These are phyloP conservation scores for Lyophyllum decastes DNA, from an alignment of 768 basidiomycete genomes.

Conservation along the genomic window DNA sequence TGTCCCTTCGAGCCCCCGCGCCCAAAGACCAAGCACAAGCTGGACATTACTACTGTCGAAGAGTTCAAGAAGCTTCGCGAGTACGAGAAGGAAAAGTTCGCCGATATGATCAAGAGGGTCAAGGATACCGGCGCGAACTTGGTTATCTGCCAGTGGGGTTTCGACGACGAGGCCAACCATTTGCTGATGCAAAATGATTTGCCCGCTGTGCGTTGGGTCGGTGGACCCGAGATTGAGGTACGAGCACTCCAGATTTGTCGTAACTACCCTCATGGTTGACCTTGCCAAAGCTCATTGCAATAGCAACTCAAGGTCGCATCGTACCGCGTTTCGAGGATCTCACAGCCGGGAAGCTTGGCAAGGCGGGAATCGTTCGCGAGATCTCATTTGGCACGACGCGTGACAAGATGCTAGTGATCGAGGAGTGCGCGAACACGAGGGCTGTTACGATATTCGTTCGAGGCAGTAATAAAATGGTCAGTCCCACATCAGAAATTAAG, in stretches of 20 bases:
- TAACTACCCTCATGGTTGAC: background rate
- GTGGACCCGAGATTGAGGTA: conserved; percentile 98
- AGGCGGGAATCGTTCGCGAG: conserved; percentile 92
- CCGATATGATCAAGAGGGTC: conserved; percentile 94
- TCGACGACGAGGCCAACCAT: conserved; percentile 99
- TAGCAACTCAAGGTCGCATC: conserved; percentile 97
- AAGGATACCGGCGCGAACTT: conserved; percentile 97
- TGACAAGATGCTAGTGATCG: conserved; percentile 99
- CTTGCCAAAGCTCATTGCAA: conserved; percentile 81
- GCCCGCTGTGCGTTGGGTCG: conserved; percentile 98
- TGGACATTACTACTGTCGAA: conserved; percentile 95
- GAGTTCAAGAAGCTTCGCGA: conserved; percentile 94
- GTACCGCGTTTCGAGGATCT: conserved; percentile 98
- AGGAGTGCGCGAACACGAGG: conserved; percentile 95
- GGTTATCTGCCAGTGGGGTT: conserved; percentile 99
- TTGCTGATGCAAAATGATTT: conserved; percentile 96
- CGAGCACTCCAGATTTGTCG: conserved; percentile 1
- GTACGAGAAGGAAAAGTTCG: conserved; percentile 96
- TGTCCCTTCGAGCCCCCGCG: conserved; percentile 99
- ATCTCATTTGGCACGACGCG: conserved; percentile 95
- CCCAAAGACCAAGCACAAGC: conserved; percentile 98
- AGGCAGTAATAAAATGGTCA: conserved; percentile 98
- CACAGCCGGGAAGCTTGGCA: conserved; percentile 85
- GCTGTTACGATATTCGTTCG: conserved; percentile 98
- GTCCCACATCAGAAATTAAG: background rate